Conservation (phyloP, 2,329 filamentous ascomycete genomes). For the Ceratocystis diversiconidia region DNA sequence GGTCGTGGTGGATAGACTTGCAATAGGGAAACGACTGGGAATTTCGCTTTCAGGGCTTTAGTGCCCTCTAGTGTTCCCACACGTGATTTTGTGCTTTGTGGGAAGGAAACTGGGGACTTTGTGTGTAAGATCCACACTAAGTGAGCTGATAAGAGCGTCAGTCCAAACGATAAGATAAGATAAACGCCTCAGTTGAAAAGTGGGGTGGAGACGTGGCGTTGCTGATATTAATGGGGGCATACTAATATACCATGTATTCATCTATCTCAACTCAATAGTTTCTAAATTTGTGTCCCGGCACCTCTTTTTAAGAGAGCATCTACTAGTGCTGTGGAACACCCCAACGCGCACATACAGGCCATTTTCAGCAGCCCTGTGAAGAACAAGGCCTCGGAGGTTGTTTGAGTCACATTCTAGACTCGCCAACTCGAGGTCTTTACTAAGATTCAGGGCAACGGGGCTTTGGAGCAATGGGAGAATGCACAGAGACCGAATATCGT, state of each 20-base stretch:
- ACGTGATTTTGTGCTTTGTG: conserved; percentile 18
- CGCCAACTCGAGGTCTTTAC: background rate
- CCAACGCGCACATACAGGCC: background rate
- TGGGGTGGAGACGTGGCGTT: background rate
- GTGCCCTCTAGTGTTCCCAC: conserved; percentile 16
- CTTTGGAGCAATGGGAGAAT: background rate
- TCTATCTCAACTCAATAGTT: background rate
- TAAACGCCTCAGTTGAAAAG: background rate
- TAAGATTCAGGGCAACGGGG: background rate
- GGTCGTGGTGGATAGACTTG: conserved; percentile 17
- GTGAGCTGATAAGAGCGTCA: background rate
- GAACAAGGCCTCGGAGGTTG: background rate
- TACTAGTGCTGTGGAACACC: background rate
- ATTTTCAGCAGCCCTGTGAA: background rate
- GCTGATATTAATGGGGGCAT: background rate
- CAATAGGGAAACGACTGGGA: conserved; percentile 14
- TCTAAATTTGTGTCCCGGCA: background rate
- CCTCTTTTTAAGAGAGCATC: background rate
- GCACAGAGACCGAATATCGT: background rate
- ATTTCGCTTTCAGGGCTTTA: conserved; percentile 18
- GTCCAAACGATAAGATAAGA: background rate
- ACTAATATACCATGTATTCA: background rate
- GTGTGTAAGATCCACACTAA: conserved; percentile 11
- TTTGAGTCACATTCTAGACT: background rate
- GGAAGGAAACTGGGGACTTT: conserved; percentile 11